Percentiles rank a stretch among this genome's conserved stretches.
These are phyloP conservation scores for Gleditsia sinensis DNA, from an alignment of 306 rosid genomes.

Conservation along the genomic window DNA sequence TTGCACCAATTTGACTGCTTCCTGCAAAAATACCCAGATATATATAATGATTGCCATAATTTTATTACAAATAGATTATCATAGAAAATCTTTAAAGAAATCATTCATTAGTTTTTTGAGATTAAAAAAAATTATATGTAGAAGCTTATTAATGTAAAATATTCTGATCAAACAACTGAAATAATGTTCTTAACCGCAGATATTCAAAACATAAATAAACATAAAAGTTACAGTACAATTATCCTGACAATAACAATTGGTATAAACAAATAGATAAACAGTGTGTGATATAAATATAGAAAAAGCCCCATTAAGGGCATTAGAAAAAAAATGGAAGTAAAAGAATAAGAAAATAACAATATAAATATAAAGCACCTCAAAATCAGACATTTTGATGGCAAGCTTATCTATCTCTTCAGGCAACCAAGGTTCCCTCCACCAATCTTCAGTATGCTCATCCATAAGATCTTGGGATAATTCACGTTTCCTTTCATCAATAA, in stretches of 20 bases:
- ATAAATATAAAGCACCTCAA: constrained; percentile 55
- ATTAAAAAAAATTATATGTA: too few relatives aligned
- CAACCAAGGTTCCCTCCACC: constrained; percentile 68
- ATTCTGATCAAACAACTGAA: too few relatives aligned
- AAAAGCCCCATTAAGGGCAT: background rate
- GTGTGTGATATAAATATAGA: background rate
- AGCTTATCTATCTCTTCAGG: constrained; percentile 65
- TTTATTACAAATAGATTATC: background rate
- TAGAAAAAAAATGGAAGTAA: background rate
- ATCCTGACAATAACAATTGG: background rate
- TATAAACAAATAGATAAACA: background rate
- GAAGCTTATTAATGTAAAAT: too few relatives aligned
- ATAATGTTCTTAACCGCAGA: too few relatives aligned
- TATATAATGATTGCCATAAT: constrained; percentile 6
- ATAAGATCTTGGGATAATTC: constrained; percentile 36
- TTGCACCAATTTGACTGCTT: constrained; percentile 67
- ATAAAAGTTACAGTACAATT: background rate
- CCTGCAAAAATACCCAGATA: constrained; percentile 49
- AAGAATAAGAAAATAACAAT: background rate
- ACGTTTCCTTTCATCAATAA: constrained; percentile 53
- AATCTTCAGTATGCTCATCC: constrained; percentile 39
- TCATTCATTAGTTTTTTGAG: too few relatives aligned
- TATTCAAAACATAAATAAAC: too few relatives aligned
- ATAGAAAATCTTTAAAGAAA: background rate
- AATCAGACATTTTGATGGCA: constrained; percentile 73